Conservation (phyloP, 108 stramenopile species). For the Nannochloropsis oceanica region DNA sequence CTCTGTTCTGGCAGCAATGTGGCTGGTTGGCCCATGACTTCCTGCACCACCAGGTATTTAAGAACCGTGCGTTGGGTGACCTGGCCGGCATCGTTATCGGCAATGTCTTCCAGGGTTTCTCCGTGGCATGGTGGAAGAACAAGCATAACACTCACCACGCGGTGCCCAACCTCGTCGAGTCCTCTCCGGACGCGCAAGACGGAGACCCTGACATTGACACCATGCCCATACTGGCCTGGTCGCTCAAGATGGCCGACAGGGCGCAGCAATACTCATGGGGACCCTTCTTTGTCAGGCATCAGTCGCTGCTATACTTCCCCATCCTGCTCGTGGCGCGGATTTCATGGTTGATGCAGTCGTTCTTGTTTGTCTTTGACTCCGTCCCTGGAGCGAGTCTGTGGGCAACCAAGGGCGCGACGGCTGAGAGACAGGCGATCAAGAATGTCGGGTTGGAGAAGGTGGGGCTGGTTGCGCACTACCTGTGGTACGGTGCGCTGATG, state of each 20-base stretch:
- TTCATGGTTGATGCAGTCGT: constrained; percentile 85
- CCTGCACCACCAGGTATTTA: constrained; percentile 93
- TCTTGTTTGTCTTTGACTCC: constrained; percentile 63
- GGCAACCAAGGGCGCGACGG: constrained; percentile 2
- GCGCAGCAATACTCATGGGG: constrained; percentile 60
- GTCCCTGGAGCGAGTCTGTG: constrained; percentile 11
- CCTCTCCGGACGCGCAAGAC: constrained; percentile 27
- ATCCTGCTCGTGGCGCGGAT: constrained; percentile 83
- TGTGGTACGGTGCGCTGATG: constrained; percentile 54
- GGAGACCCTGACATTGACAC: constrained; percentile 78
- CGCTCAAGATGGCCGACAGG: constrained; percentile 72
- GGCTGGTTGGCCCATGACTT: constrained; percentile 99
- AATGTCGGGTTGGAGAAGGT: constrained; percentile 62
- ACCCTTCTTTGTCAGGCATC: constrained; percentile 63
- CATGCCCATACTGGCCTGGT: constrained; percentile 96
- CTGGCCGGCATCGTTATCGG: constrained; percentile 80
- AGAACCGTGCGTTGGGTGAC: constrained; percentile 72
- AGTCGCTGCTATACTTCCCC: constrained; percentile 88
- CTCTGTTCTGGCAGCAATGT: constrained; percentile 96
- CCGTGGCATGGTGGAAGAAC: constrained; percentile 46
- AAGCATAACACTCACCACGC: constrained; percentile 96
- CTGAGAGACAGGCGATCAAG: constrained; percentile 33
- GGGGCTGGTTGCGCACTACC: constrained; percentile 64
- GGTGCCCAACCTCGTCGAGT: constrained; percentile 85
- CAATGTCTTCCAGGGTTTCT: constrained; percentile 57